Base-by-base conservation (phyloP, 441 rosid genomes). In the Bruguiera hainesii region DNA sequence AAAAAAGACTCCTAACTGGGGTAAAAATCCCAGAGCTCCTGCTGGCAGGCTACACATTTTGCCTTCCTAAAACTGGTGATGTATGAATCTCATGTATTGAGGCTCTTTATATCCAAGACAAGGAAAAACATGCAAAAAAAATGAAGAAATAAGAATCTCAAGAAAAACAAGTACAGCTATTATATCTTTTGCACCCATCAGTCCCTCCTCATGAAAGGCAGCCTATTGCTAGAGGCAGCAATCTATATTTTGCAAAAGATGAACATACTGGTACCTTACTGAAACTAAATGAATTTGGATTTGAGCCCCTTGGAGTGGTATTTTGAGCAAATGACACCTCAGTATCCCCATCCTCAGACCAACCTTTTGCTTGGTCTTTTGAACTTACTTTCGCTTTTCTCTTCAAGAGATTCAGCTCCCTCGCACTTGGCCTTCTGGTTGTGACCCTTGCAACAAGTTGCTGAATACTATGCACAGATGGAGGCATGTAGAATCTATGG, bases 331-430 rank as follows among this genome's bases (percentile, higher is more conserved):
- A 66, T 63, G 96, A 33, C 68, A 81, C 76, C 75, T 92, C 99
- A 66, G 76, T 58, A 81, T 90, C 98, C 62, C 85, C 86, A 81
- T 90, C 97, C 60, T 86, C 88, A 42, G 85, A 75, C 96, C 92
- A 89, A 76, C 83, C 87, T 83, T 96, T 96, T 66, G 82, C 84
- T 80, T 87, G 99, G 73, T 96, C 99, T 82, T 87, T 96, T 56
- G 96, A 90, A 80, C 79, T 89, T 78, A 88, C 85, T 81, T 96
- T 96, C 70, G 99, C 99, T 84, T 92, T 96, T 73, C 99, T 80
- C 80, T 96, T 96, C 69, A 96, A 79, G 50, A 89, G 81, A 84
- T 96, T 96, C 73, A 93, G 69, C 73, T 96, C 96, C 76, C 99
- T 96, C 61, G 99, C 96, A 67, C 99, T 96, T 65, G 98, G 99